Evolutionary conservation across 140 eudicot species (phyloP).

Genomic region (Oenanthe javanica): DNA sequence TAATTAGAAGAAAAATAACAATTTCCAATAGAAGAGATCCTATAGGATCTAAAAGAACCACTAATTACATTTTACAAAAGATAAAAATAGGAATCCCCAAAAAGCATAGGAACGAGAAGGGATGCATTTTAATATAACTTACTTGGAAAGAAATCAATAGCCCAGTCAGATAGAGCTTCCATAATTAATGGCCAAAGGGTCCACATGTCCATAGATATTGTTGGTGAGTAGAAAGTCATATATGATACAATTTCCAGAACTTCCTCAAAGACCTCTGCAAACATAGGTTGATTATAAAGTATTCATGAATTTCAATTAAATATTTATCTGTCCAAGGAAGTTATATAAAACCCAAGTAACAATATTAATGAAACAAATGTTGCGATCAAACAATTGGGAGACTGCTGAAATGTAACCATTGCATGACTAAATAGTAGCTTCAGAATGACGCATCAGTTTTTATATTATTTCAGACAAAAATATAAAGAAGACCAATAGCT

Average conservation of each 20-base stretch:
- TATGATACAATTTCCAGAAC: conserved; percentile 85
- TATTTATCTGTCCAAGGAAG: background rate
- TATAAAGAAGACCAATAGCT: background rate
- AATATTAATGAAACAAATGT: background rate
- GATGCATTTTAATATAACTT: conserved; percentile 18
- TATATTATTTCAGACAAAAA: background rate
- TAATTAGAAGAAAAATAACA: background rate
- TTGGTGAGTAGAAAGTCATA: conserved; percentile 81
- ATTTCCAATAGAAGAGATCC: background rate
- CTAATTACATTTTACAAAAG: background rate
- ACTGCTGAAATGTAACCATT: background rate
- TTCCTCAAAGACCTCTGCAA: conserved; percentile 80
- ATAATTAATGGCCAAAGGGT: conserved; percentile 90
- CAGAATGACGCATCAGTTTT: background rate
- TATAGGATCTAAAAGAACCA: background rate
- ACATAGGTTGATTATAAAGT: conserved; percentile 2
- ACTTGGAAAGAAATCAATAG: conserved; percentile 91
- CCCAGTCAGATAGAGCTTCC: conserved; percentile 86
- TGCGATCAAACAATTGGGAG: background rate
- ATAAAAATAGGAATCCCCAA: background rate
- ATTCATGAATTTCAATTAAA: background rate
- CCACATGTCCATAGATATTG: conserved; percentile 94
- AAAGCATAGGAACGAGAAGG: background rate
- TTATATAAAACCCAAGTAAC: too few species aligned
- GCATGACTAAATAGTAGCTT: background rate